Base-by-base conservation (phyloP, 2,329 filamentous ascomycete species). In the Microsporum canis region DNA sequence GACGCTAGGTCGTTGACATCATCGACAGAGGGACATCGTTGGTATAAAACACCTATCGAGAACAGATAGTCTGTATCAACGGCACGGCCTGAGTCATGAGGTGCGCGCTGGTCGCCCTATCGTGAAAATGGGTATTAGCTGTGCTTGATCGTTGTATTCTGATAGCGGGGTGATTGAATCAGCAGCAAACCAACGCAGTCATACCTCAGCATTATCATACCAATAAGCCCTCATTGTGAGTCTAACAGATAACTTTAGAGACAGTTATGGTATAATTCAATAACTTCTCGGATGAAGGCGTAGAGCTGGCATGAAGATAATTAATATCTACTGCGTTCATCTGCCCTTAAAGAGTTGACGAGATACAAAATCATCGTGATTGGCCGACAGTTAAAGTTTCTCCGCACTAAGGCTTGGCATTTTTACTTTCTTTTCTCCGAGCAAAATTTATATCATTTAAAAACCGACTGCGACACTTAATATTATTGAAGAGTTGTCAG, bases 31-130 rank as follows among this genome's bases (percentile, higher is more conserved):
- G 85, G 78, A 68, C 88, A 83, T 71, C 82, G 79, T 73, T 84
- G 85, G 80, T 95, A 94, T 51, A 89, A 76, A 41, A 99, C 90
- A 62, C 92, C 92, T 17, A 97, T 80, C 60, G 82, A 80, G 65
- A 80, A 74, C 62, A 99, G 86, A 61, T 88, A 85, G 3, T 82
- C 77, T 57, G 81, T 75, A 60, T 81, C 76, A 62, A 96, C 83
- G 43, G 79, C 71, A 66, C 84, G 84, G 69, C 89, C 89, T 23
- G 90, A 95, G 78, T 96, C 87, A 77, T 99, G 94, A 59, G 89
- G 83, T 49, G 88, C 83, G 71, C 94, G 91, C 78, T 96, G 94
- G 81, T 99, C 94, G 77, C 90, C 91, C 89, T 95, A 71, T 57
- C 58, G 53, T 34, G 56, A 58, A 14, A 23, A n/a, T 8, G 43